These are phyloP conservation scores for Aspergillus sclerotiicarbonarius DNA, from an alignment of 495 filamentous ascomycete species.

Conservation along the genomic window DNA sequence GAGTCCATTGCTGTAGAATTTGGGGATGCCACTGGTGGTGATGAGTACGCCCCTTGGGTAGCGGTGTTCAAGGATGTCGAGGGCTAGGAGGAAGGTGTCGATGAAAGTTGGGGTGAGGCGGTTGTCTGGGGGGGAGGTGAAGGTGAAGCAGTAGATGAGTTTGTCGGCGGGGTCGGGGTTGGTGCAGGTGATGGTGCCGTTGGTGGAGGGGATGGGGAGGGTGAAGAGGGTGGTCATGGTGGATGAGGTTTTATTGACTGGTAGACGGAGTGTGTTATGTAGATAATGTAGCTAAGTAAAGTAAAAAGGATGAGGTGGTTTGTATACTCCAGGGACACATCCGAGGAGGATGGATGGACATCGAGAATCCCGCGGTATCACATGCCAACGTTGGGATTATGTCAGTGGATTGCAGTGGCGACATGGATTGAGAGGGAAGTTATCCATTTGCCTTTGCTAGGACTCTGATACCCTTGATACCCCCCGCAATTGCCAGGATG, in stretches of 20 bases:
- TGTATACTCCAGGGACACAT: not conserved
- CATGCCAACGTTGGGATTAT: not conserved
- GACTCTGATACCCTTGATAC: too few species aligned
- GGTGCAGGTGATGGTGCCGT: constrained; percentile 56
- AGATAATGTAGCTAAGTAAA: not conserved
- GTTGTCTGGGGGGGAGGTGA: constrained; percentile 69
- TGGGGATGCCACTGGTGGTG: constrained; percentile 68
- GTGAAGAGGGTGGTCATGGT: constrained; percentile 42
- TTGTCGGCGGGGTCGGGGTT: constrained; percentile 42
- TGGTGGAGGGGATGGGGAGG: constrained; percentile 42
- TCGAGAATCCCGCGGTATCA: not conserved
- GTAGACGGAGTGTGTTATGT: not conserved
- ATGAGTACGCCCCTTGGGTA: constrained; percentile 68
- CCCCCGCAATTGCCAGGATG: too few species aligned
- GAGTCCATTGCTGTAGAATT: constrained; percentile 82
- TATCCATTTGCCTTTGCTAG: too few species aligned
- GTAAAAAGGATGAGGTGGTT: too few species aligned
- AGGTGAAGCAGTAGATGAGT: constrained; percentile 69
- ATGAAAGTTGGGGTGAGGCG: constrained; percentile 67
- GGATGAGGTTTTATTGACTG: constrained; percentile 2
- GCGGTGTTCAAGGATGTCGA: constrained; percentile 68
- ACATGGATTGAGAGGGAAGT: not conserved
- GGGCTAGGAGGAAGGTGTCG: constrained; percentile 61
- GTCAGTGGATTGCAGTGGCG: too few species aligned
- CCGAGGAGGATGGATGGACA: not conserved